Conservation (phyloP, 108 stramenopile species). For the Craspedostauros australis region DNA sequence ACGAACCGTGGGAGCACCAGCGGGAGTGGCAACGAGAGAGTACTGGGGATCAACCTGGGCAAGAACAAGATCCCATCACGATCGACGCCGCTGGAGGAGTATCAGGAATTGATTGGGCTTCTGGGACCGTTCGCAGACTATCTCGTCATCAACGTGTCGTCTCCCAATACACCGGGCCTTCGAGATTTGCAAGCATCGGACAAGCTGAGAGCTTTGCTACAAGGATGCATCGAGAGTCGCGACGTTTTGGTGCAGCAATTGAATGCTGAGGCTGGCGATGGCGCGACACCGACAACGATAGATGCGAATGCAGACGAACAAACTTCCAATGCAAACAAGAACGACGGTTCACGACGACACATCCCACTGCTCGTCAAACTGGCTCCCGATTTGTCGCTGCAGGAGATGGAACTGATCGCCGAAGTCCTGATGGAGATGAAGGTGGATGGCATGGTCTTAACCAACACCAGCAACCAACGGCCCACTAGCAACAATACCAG, state of each 20-base stretch:
- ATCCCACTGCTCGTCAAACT: slow-evolving; percentile 91
- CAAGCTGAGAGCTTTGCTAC: slow-evolving; percentile 53
- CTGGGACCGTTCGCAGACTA: slow-evolving; percentile 90
- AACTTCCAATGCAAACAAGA: background rate
- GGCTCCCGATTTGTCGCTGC: slow-evolving; percentile 82
- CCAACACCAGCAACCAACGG: slow-evolving; percentile 85
- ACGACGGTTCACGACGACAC: background rate
- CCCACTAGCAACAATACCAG: no score
- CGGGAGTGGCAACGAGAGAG: slow-evolving; percentile 14
- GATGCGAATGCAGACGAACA: background rate
- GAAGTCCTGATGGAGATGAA: slow-evolving; percentile 40
- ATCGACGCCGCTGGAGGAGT: slow-evolving; percentile 67
- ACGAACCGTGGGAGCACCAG: background rate
- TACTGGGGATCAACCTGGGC: slow-evolving; percentile 89
- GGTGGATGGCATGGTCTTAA: slow-evolving; percentile 90
- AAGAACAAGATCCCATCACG: slow-evolving; percentile 83
- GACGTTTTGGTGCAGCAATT: no score
- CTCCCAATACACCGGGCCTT: slow-evolving; percentile 93
- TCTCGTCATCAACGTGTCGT: slow-evolving; percentile 88
- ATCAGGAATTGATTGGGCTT: slow-evolving; percentile 62
- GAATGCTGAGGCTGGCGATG: no score
- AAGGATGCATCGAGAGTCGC: slow-evolving; percentile 49
- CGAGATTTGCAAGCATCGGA: slow-evolving; percentile 69
- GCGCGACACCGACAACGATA: slow-evolving; percentile 5
- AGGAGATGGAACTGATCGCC: slow-evolving; percentile 77